Evolutionary conservation across 495 filamentous ascomycete genomes (phyloP).

Genomic region (Xylaria intraflava): DNA sequence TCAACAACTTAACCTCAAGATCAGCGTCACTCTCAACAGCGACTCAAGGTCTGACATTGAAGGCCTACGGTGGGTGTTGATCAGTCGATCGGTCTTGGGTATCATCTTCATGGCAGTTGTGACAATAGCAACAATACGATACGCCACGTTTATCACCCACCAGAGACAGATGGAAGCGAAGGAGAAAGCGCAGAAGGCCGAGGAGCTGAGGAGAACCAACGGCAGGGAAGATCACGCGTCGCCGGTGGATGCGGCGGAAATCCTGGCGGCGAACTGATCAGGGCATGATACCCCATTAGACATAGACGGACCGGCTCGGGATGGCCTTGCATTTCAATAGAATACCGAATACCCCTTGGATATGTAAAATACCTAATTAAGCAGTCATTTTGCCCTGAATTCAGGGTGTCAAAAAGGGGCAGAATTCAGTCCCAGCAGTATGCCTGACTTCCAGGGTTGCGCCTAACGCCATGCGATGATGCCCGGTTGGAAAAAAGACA

Average conservation of each 20-base stretch:
- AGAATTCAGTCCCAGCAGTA: not conserved
- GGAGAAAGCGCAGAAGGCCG: conserved; percentile 23
- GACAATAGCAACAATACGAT: conserved; percentile 43
- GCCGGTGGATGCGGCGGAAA: conserved; percentile 38
- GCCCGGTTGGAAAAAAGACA: not conserved
- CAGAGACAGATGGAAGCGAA: conserved; percentile 36
- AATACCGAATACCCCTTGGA: not conserved
- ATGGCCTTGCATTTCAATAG: not conserved
- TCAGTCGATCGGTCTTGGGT: conserved; percentile 74
- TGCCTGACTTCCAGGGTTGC: not conserved
- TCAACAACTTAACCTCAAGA: conserved; percentile 89
- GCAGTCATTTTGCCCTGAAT: not conserved
- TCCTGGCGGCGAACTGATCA: conserved; percentile 38
- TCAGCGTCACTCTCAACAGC: conserved; percentile 76
- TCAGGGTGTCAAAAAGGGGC: not conserved
- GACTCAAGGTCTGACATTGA: conserved; percentile 89
- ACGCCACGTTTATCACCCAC: conserved; percentile 39
- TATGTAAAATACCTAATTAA: not conserved
- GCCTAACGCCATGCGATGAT: conserved; percentile 8
- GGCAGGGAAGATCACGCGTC: conserved; percentile 33
- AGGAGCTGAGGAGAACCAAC: conserved; percentile 27
- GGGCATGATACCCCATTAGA: conserved; percentile 21
- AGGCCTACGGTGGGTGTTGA: conserved; percentile 82
- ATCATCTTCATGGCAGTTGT: conserved; percentile 55
- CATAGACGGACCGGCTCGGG: conserved; percentile 12